Base-by-base conservation (phyloP, 495 filamentous ascomycete genomes). In the Penicillium macrosclerotiorum region DNA sequence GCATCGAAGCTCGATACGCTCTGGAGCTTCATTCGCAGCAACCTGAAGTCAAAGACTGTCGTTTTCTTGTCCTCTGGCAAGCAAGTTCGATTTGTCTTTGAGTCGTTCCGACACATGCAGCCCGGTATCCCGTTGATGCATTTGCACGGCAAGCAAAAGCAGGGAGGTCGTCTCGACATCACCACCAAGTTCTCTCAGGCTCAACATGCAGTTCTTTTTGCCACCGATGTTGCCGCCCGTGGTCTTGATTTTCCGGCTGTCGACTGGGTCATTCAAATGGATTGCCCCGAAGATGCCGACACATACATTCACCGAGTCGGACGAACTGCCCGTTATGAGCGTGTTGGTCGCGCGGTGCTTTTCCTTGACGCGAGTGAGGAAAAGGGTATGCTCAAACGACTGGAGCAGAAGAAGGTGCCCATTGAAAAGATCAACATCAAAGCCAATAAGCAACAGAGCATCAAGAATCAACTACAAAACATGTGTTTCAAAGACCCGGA, bases 281-380 rank as follows among this genome's bases (percentile, higher is more conserved):
- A 98, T 63, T 95, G 89, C 49, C 93, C 93, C 0, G 93, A 98
- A 66, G 93, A 98, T 65, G 86, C 86, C 1, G 93, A 96, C 50
- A 97, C 93, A 0, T 98, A 98, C 51, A 98, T 98, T 51, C 93
- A 98, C 64, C 84, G 93, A 39, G 94, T 96, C 9, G 93, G 93
- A 12, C 82, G 93, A 12, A 99, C 93, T 18, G 93, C 93, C 2
- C 81, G 93, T n/a, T 96, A 90, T 62, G 88, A 96, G 50, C 85
- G 84, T 46, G 77, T 86, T 29, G 93, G 93, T 5, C 80, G 84
- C 25, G 92, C 93, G 0, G 89, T 97, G 4, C 65, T 99, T 4
- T 96, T 99, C 67, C 72, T 99, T 0, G 86, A 94, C 18, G 93
- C 94, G 0, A 90, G 80, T 48, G 94, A 97, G 63, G 93, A 96